Conservation (phyloP, 257 asterid species). For the Ligustrum vulgare region DNA sequence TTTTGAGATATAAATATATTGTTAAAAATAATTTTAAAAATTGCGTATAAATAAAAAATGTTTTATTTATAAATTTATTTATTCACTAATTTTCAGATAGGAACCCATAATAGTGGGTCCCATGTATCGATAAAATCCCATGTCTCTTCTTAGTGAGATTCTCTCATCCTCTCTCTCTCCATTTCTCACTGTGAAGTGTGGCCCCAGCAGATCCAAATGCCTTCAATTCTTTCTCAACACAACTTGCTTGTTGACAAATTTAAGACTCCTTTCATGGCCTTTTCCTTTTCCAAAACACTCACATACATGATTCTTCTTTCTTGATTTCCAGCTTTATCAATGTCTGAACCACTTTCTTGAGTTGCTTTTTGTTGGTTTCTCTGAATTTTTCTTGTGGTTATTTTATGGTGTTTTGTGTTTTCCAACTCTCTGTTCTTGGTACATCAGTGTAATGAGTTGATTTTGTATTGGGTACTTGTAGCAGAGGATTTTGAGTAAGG, state of each 20-base stretch:
- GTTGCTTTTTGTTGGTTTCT: slow-evolving; percentile 23
- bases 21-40: too few relatives aligned
- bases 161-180: slow-evolving; percentile 26
- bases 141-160: slow-evolving; percentile 64
- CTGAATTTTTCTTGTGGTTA: not conserved
- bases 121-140: slow-evolving; percentile 62
- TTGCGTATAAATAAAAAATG: too few relatives aligned
- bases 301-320: slow-evolving; percentile 8
- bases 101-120: slow-evolving; percentile 27
- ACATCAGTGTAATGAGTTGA: not conserved
- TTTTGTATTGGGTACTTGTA: slow-evolving; percentile 28
- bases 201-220: slow-evolving; percentile 70
- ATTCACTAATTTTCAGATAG: not conserved
- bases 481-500: slow-evolving; percentile 29
- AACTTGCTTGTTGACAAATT: too few relatives aligned
- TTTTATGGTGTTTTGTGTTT: slow-evolving; percentile 15
- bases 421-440: slow-evolving; percentile 27
- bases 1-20: too few relatives aligned
- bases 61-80: too few relatives aligned
- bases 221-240: slow-evolving; percentile 34
- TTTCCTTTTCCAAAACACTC: slow-evolving; percentile 23
- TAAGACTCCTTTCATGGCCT: slow-evolving; percentile 47
- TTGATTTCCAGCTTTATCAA: slow-evolving; percentile 33
- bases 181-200: slow-evolving; percentile 40
- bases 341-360: slow-evolving; percentile 23